A percentile compares a stretch with the other conserved stretches of the same genome.
phyloP scores from a whole-genome alignment of 2,329 filamentous ascomycete genomes.

The Raffaelea arxii region DNA sequence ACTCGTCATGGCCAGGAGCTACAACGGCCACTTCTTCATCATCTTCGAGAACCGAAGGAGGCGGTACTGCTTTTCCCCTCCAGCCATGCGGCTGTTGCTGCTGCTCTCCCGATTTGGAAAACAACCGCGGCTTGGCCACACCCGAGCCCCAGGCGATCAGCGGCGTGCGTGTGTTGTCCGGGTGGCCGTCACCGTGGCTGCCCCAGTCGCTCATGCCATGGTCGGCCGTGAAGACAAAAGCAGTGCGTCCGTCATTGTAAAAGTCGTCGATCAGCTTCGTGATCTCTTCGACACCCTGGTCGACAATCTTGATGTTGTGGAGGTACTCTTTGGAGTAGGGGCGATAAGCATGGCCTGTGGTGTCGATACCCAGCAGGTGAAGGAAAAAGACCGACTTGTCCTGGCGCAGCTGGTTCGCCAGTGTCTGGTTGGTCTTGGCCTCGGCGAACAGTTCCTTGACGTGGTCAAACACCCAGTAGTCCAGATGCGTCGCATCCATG shows the following conservation, averaged over 20 bases:
- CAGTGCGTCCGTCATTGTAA: constrained; percentile 75
- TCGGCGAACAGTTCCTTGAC: constrained; percentile 80
- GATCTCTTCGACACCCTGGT: constrained; percentile 79
- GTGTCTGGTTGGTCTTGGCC: constrained; percentile 65
- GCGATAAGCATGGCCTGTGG: constrained; percentile 72
- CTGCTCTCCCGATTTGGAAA: constrained; percentile 23
- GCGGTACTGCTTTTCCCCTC: not conserved
- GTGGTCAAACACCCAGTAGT: constrained; percentile 92
- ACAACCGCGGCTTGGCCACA: constrained; percentile 62
- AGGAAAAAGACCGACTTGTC: constrained; percentile 93
- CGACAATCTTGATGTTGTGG: constrained; percentile 88
- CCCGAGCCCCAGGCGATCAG: constrained; percentile 91
- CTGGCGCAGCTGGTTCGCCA: constrained; percentile 62
- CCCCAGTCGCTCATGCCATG: constrained; percentile 99
- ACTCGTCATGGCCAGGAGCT: constrained; percentile 80
- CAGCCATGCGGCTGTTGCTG: not conserved
- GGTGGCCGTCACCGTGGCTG: constrained; percentile 96
- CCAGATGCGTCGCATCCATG: constrained; percentile 67
- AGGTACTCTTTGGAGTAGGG: constrained; percentile 95
- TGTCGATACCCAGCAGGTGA: constrained; percentile 86
- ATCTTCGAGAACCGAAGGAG: not conserved
- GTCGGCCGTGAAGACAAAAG: constrained; percentile 94
- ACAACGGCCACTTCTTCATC: constrained; percentile 17
- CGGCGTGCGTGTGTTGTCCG: constrained; percentile 91
- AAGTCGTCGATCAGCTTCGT: constrained; percentile 74